Base-by-base conservation (phyloP, 192 early-diverging fungal genomes). In the Rhizophagus prolifer region DNA sequence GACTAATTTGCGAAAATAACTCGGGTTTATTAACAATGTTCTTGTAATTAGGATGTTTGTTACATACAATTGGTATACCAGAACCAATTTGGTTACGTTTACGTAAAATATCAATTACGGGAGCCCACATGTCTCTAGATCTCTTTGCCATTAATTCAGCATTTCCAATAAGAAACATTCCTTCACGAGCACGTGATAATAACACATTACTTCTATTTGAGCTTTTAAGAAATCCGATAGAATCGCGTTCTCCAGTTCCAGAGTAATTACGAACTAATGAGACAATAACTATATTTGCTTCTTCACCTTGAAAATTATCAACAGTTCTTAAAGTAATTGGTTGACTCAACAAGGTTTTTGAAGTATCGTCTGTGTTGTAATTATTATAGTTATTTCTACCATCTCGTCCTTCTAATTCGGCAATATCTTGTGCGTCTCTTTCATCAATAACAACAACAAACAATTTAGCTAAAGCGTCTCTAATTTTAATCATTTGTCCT, bases 131-230 rank as follows among this genome's bases (percentile, higher is more conserved):
- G 1, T 65, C 25, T 19, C 21, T 54, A 14, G 75, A 66, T 14
- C 70, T 36, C 2, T 67, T 50, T 47, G 47, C 63, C 74, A 88
- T 82, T 1, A 88, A 70, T 0, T 58, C 44, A 1, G 84, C 74
- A 31, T 88, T 85, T 1, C 89, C 89, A 30, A 90, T 54, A 16
- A 90, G 70, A 46, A 79, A 90, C 86, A 90, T 85, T 6, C 89
- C 89, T 73, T 90, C 88, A 38, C 85, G 69, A 1, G 89, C 89
- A 30, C 89, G 79, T 16, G 88, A 89, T 1, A 89, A 47, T 9
- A 89, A 60, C 7, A 90, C 89, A 30, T 89, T 90, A 3, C 84
- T 82, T 16, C 89, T 84, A 71, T 90, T 90, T 21, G 70, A 58
- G 23, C 82, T 81, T 69, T 86, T 87, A 44, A 89, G 74, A 74